Percentiles rank a stretch among this genome's conserved stretches.
These are phyloP conservation scores for Debaryomyces coudertii DNA, from an alignment of 1,139 yeast genomes.

Conservation along the genomic window DNA sequence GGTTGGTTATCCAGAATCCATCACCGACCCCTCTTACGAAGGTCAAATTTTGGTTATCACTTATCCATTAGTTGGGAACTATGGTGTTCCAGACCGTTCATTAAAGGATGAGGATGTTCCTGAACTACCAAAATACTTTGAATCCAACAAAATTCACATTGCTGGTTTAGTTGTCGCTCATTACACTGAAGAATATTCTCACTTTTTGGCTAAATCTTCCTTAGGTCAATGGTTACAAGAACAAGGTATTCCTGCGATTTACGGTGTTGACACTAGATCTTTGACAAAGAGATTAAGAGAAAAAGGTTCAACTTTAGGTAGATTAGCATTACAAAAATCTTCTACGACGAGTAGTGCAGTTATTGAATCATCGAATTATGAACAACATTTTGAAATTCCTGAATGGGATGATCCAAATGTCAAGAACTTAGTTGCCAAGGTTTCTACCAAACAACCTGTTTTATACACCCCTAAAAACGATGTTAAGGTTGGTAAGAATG, in stretches of 20 bases:
- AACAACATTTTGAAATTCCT: slow-evolving; percentile 66
- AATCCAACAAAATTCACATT: slow-evolving; percentile 86
- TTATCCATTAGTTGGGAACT: slow-evolving; percentile 95
- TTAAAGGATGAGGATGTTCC: slow-evolving; percentile 73
- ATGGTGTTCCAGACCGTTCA: slow-evolving; percentile 95
- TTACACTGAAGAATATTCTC: slow-evolving; percentile 95
- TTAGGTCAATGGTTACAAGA: slow-evolving; percentile 92
- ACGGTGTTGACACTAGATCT: slow-evolving; percentile 96
- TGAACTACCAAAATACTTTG: slow-evolving; percentile 87
- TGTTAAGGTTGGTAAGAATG: slow-evolving; percentile 61
- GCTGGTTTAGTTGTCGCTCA: slow-evolving; percentile 98
- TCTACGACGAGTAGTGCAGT: slow-evolving; percentile 40
- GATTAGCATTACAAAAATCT: slow-evolving; percentile 65
- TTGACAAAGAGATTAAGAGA: slow-evolving; percentile 92
- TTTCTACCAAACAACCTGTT: slow-evolving; percentile 75
- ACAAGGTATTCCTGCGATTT: slow-evolving; percentile 92
- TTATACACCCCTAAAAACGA: slow-evolving; percentile 63
- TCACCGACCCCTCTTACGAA: slow-evolving; percentile 97
- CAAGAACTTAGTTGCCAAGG: slow-evolving; percentile 88
- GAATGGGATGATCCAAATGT: slow-evolving; percentile 94
- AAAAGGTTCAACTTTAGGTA: slow-evolving; percentile 90
- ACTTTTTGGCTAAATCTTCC: slow-evolving; percentile 88
- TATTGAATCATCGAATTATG: slow-evolving; percentile 50
- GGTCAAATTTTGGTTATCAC: slow-evolving; percentile 98
- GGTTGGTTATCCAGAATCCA: slow-evolving; percentile 99